Base-by-base conservation (phyloP, 495 filamentous ascomycete species). In the Aspergillus sparsus region DNA sequence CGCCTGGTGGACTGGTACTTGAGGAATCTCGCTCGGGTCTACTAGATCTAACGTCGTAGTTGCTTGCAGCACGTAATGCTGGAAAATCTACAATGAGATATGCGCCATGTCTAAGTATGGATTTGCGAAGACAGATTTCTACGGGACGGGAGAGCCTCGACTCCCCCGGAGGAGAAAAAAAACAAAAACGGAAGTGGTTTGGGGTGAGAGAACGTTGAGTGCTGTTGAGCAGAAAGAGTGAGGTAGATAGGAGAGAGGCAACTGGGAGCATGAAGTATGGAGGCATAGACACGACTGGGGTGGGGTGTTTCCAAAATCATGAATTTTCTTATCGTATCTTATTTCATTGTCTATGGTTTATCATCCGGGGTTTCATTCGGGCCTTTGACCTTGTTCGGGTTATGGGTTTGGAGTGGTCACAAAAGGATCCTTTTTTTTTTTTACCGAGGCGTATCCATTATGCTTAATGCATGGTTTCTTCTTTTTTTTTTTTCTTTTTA, bases 1-100 rank as follows among this genome's bases (percentile, higher is more conserved):
- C 93, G 93, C 76, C 77, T 98, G 70, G 93, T 98, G 57, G 94
- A 98, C 79, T 98, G 94, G 94, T 98, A 98, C 76, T 84, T 98
- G 68, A 87, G 95, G 67, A 98, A 98, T 79, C 82, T 98, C 67
- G 88, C 92, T 47, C 87, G 94, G 66, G 95, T 92, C 50, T 98
- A 98, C 79, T 91, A 83, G 65, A 58, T 42, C 13, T n/a, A 35
- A 57, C 39, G 49, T 18, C 15, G 41, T 21, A 18, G 11, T 9
- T 51, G 21, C 34, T 50, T 11, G 32, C 5, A 7, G 49, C 21
- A 41, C 37, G 37, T n/a, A 33, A 56, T 49, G 18, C 8, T 13
- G 56, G 41, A 37, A 12, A n/a, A 27, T 49, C 47, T 52, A 33
- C 18, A 58, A 61, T 54, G 52, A 61, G 55, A 55, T 56, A 57